phyloP scores from a whole-genome alignment of 305 asterid genomes.

The Nicotiana rustica region DNA sequence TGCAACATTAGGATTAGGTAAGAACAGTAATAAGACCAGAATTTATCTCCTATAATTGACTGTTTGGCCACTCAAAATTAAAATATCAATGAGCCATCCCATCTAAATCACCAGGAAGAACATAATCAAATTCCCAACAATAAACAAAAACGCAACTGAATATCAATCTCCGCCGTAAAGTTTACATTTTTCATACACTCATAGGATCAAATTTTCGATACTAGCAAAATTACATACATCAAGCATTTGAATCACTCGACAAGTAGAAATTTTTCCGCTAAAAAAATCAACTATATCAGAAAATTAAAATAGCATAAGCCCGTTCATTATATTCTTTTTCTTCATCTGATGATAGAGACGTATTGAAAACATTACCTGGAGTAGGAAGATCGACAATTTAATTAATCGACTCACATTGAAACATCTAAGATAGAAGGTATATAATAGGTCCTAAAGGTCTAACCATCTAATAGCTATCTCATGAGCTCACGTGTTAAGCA shows the following conservation, averaged over 20 bases:
- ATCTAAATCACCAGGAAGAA: background rate
- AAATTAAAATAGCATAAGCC: background rate
- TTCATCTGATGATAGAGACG: background rate
- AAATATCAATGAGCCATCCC: background rate
- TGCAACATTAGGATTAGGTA: constrained; percentile 16
- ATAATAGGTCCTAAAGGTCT: background rate
- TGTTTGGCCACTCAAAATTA: background rate
- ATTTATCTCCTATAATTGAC: background rate
- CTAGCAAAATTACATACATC: background rate
- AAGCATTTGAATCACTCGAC: background rate
- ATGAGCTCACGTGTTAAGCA: background rate
- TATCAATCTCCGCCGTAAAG: background rate
- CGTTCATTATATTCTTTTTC: background rate
- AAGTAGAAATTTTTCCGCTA: background rate
- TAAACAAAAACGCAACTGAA: background rate
- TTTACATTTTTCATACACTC: background rate
- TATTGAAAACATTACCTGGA: background rate
- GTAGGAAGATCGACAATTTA: background rate
- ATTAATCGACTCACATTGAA: background rate
- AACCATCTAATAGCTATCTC: background rate
- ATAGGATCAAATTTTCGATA: constrained; percentile 9
- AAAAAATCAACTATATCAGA: background rate
- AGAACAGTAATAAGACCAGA: background rate
- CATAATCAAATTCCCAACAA: background rate
- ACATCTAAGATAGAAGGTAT: background rate